Evolutionary conservation across 805 yeast species (phyloP), one percentile per base, ranked within the genome.

Genomic region (Nakazawaea sp.): DNA sequence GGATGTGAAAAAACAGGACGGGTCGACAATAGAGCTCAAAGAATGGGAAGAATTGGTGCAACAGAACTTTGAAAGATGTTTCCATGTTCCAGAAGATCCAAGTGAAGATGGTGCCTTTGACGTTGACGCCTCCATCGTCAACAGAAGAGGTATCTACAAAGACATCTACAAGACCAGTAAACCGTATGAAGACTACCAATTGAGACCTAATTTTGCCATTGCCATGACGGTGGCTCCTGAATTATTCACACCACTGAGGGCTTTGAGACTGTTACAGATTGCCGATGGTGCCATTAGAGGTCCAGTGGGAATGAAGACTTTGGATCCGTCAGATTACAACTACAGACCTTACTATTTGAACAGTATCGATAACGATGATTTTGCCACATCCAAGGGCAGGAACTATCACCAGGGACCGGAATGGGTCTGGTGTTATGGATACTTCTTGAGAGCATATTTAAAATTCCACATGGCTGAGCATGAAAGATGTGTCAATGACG

Each of bases 331-430:
- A 11, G 98, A 90, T 61, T 72, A 78, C 63, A 89, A 90, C 59
- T 90, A 92, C 58, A 71, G 95, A 45, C 98, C 98, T 2, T 75
- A 85, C 61, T 90, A 90, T 58, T 66, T 66, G 51, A 92, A 90
- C 55, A 63, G 87, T 33, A 81, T 73, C 28, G 97, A 90, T 51
- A 75, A 74, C 36, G 75, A 70, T 4, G 96, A 90, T 57, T 92
- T 88, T 68, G 87, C 94, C 1, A 88, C 97, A 0, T 70, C 97
- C 2, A 87, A 88, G 59, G 98, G 98, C 21, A 74, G 97, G 50
- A 92, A 92, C 61, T 90, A 90, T 56, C 98, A 90, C 58, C 97
- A 90, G 61, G 98, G 98, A 2, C 98, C 98, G 2, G 98, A 92
- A 55, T 90, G 98, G 98, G 83, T 85, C 24, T 90, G 97, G 97